Percentiles rank a stretch among this genome's conserved stretches.
Evolutionary conservation across 2,329 filamentous ascomycete species (phyloP).

Genomic region (Aspergillus udagawae): DNA sequence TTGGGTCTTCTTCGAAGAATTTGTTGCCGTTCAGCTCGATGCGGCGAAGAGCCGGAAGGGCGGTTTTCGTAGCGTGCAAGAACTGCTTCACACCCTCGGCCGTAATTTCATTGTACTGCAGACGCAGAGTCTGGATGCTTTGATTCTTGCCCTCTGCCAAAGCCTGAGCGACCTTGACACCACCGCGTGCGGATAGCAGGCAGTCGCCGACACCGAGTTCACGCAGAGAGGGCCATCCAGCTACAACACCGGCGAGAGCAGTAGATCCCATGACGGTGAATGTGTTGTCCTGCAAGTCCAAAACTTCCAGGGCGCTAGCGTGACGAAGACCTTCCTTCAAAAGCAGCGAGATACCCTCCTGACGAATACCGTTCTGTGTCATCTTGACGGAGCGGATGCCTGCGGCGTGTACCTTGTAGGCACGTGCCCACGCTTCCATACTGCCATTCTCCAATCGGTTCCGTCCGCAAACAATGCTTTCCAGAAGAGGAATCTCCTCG

Average conservation of each 20-base stretch:
- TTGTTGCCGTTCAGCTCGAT: slow-evolving; percentile 96
- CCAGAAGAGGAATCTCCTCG: slow-evolving; percentile 73
- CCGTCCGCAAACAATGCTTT: slow-evolving; percentile 95
- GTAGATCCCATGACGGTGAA: slow-evolving; percentile 79
- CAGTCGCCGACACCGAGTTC: slow-evolving; percentile 91
- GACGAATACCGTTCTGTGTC: slow-evolving; percentile 96
- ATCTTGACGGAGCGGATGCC: slow-evolving; percentile 86
- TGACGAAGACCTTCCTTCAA: slow-evolving; percentile 73
- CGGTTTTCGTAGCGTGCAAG: slow-evolving; percentile 61
- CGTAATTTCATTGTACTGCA: slow-evolving; percentile 95
- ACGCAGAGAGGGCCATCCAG: slow-evolving; percentile 68
- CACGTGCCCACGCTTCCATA: slow-evolving; percentile 91
- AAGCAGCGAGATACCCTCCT: slow-evolving; percentile 82
- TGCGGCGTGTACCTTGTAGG: slow-evolving; percentile 73
- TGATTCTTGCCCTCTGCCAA: slow-evolving; percentile 71
- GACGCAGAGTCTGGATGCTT: slow-evolving; percentile 72
- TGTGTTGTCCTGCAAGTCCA: slow-evolving; percentile 97
- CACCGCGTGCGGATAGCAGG: slow-evolving; percentile 73
- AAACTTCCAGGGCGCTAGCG: slow-evolving; percentile 63
- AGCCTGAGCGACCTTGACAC: slow-evolving; percentile 66
- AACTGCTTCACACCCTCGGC: slow-evolving; percentile 68
- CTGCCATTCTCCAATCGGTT: slow-evolving; percentile 94
- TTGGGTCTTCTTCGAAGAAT: slow-evolving; percentile 79
- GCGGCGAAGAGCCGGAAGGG: slow-evolving; percentile 72
- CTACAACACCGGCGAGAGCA: slow-evolving; percentile 71